Conservation (phyloP, 208 protist species). For the Novymonas esmeraldas region DNA sequence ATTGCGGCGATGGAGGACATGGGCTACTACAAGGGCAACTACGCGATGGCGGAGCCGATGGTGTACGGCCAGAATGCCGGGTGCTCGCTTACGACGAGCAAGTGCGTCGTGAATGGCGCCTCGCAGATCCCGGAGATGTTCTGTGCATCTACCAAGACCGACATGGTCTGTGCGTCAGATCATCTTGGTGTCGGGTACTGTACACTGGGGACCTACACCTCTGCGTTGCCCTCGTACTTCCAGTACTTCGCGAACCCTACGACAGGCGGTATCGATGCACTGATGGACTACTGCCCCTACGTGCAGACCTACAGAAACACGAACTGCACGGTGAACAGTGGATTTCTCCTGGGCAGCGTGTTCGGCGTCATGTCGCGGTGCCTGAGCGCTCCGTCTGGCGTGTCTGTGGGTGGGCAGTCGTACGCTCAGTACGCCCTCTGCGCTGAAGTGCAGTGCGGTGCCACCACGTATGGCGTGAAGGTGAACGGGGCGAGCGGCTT, state of each 20-base stretch:
- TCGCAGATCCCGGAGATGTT: conserved; percentile 52
- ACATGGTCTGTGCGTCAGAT: conserved; percentile 36
- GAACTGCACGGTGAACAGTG: conserved; percentile 13
- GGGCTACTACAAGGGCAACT: conserved; percentile 73
- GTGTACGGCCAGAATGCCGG: conserved; percentile 65
- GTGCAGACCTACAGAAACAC: conserved; percentile 22
- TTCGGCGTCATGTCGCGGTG: conserved; percentile 20
- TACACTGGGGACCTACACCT: background rate
- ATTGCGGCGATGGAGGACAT: conserved; percentile 81
- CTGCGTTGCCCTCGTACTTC: conserved; percentile 28
- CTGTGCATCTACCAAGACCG: conserved; percentile 12
- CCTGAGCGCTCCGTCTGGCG: background rate
- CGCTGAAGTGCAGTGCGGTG: conserved; percentile 25
- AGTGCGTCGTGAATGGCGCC: conserved; percentile 31
- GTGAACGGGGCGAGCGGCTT: conserved; percentile 10
- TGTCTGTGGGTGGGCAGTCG: background rate
- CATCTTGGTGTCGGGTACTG: conserved; percentile 35
- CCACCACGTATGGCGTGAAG: conserved; percentile 16
- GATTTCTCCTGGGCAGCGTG: conserved; percentile 3
- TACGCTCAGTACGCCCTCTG: conserved; percentile 6
- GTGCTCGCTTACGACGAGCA: conserved; percentile 43
- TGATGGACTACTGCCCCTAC: conserved; percentile 59
- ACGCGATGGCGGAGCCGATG: conserved; percentile 60
- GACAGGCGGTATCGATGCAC: conserved; percentile 15
- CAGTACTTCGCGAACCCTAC: conserved; percentile 42